Percentiles rank a stretch among this genome's conserved stretches.
These are phyloP conservation scores for Podila verticillata DNA, from an alignment of 192 early-diverging fungal species.

Conservation along the genomic window DNA sequence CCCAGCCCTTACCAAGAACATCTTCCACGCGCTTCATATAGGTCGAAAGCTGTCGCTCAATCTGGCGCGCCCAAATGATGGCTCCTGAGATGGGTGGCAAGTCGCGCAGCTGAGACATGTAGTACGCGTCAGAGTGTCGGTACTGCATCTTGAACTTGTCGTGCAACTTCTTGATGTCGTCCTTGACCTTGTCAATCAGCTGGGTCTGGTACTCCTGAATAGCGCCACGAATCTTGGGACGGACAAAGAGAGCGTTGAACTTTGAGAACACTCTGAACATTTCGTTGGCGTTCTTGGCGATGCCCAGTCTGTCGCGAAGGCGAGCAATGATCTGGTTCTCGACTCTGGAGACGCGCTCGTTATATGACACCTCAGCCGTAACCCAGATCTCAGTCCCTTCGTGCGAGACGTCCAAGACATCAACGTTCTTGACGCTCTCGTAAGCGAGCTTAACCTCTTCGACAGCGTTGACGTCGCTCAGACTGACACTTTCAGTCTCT, in stretches of 20 bases:
- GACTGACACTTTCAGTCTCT: slow-evolving; percentile 59
- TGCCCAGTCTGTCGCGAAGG: slow-evolving; percentile 89
- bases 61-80: slow-evolving; percentile 97
- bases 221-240: slow-evolving; percentile 99
- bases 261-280: slow-evolving; percentile 99
- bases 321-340: slow-evolving; percentile 98
- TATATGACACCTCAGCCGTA: slow-evolving; percentile 89
- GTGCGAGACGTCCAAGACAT: slow-evolving; percentile 92
- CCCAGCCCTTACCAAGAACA: slow-evolving; percentile 97
- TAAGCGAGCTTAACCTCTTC: slow-evolving; percentile 93
- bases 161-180: slow-evolving; percentile 95
- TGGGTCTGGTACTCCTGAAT: slow-evolving; percentile 99
- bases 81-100: slow-evolving; percentile 91
- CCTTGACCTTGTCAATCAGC: slow-evolving; percentile 97
- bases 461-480: slow-evolving; percentile 79
- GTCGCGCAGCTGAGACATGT: slow-evolving; percentile 94
- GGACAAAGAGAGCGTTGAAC: slow-evolving; percentile 99
- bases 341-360: slow-evolving; percentile 92
- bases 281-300: slow-evolving; percentile 96
- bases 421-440: slow-evolving; percentile 91
- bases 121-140: slow-evolving; percentile 84
- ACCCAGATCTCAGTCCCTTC: slow-evolving; percentile 96
- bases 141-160: slow-evolving; percentile 96
- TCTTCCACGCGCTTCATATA: slow-evolving; percentile 99
- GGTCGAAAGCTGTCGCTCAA: slow-evolving; percentile 94